Evolutionary conservation across 2,329 filamentous ascomycete genomes (phyloP), one percentile per base, ranked within the genome.

Genomic region (Ophiostoma australiae): DNA sequence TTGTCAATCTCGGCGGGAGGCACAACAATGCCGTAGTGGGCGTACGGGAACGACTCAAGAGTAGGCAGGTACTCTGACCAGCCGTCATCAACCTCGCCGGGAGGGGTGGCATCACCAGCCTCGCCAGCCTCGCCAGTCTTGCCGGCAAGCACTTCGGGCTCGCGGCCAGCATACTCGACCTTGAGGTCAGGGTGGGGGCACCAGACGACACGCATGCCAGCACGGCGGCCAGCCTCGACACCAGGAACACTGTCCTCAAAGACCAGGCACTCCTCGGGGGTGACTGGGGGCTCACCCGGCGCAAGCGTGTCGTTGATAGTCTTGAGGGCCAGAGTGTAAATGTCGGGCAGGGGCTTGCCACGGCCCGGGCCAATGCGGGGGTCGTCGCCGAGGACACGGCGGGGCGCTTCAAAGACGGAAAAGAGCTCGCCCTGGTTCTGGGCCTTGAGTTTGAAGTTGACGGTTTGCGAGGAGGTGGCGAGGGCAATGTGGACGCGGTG

Each of bases 191-290:
- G 87, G 80, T 98, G 93, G 33, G 95, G 95, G 75, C 89, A 90
- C 95, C 95, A 99, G 0, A 97, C 84, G 15, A 96, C 93, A 75
- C 94, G 89, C 94, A 98, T 98, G 0, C 94, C 94, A 0, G 95
- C 95, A 74, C 95, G 87, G 70, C 95, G 84, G 4, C 93, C 95
- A 1, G 93, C 89, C 81, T 99, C 95, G 2, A 97, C 93, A 4
- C 95, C 95, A 0, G 93, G 92, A 1, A 98, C 94, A 66, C 90
- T 92, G 80, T 99, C 95, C 81, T 99, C 95, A 76, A 99, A 98
- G 0, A 98, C 95, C 20, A 99, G 84, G 78, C 95, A 98, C 80
- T 98, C 94, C 75, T 91, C 91, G 0, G 93, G 93, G 70, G 78
- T 84, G 73, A 99, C 90, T 72, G 86, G 82, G 74, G 85, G 82